These are phyloP conservation scores for Friedmanniomyces simplex DNA, from an alignment of 495 filamentous ascomycete genomes.

Conservation along the genomic window DNA sequence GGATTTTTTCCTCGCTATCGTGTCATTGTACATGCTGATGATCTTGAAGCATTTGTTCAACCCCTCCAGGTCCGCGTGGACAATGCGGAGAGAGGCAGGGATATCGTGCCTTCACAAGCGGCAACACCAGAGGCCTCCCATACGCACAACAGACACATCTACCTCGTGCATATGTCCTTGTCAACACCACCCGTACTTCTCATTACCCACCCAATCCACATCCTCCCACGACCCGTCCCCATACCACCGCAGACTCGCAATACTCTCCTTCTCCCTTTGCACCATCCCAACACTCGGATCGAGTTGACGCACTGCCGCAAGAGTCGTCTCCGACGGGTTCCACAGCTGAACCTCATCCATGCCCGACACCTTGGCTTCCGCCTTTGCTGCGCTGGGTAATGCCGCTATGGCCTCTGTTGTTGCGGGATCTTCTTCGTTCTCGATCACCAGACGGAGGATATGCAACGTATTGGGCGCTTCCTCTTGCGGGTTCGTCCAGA, in stretches of 20 bases:
- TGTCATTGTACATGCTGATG: too few relatives aligned
- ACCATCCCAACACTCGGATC: slow-evolving; percentile 40
- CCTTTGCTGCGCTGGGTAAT: slow-evolving; percentile 44
- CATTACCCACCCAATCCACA: slow-evolving; percentile 78
- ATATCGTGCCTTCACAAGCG: too few relatives aligned
- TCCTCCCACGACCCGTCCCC: slow-evolving; percentile 42
- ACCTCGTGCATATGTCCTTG: neutral
- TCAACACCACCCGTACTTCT: slow-evolving; percentile 91
- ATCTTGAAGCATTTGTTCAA: too few relatives aligned
- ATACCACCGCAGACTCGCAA: slow-evolving; percentile 55
- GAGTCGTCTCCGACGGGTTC: slow-evolving; percentile 49
- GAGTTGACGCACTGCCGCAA: slow-evolving; percentile 50
- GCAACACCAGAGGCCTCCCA: too few relatives aligned
- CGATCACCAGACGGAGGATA: slow-evolving; percentile 68
- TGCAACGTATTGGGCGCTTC: slow-evolving; percentile 58
- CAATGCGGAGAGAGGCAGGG: too few relatives aligned
- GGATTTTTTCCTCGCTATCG: too few relatives aligned
- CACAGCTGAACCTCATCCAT: slow-evolving; percentile 53
- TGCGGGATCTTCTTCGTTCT: slow-evolving; percentile 36
- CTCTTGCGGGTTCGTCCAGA: slow-evolving; percentile 44
- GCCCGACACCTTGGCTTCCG: slow-evolving; percentile 46
- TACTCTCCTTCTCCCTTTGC: slow-evolving; percentile 52
- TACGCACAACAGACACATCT: too few relatives aligned
- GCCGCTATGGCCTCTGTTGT: slow-evolving; percentile 36
- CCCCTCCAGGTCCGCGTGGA: too few relatives aligned